phyloP scores from a whole-genome alignment of 306 rosid species.

The Hippophae tibetana region DNA sequence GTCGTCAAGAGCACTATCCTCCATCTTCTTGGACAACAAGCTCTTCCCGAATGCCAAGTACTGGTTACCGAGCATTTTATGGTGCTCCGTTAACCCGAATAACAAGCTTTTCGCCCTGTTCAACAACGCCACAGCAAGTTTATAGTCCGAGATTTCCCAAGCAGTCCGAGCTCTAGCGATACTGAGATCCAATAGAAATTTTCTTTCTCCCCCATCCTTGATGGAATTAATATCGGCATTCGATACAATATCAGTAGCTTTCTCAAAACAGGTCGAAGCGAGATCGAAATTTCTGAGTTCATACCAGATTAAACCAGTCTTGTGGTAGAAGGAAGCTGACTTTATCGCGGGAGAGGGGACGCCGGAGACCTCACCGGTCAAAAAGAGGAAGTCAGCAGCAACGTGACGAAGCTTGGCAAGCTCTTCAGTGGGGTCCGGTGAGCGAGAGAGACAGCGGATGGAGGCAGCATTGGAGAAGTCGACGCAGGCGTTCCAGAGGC shows the following conservation, averaged over 20 bases:
- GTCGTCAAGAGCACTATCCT: constrained; percentile 31
- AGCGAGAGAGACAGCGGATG: constrained; percentile 19
- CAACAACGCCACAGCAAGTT: constrained; percentile 54
- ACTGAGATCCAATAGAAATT: constrained; percentile 52
- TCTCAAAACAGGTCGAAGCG: constrained; percentile 78
- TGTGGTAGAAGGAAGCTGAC: constrained; percentile 64
- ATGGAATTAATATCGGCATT: constrained; percentile 25
- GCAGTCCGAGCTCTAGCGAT: constrained; percentile 79
- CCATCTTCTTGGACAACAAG: constrained; percentile 36
- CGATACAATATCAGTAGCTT: constrained; percentile 63
- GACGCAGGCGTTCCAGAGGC: constrained; percentile 92
- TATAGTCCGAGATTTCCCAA: constrained; percentile 65
- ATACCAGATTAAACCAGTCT: constrained; percentile 73
- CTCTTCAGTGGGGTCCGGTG: constrained; percentile 16
- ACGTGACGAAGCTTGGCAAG: constrained; percentile 72
- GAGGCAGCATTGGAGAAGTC: constrained; percentile 70
- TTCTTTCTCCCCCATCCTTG: constrained; percentile 42
- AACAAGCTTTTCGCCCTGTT: constrained; percentile 62
- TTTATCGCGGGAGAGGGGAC: constrained; percentile 60
- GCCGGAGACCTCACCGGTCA: constrained; percentile 41
- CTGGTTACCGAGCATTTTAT: constrained; percentile 49
- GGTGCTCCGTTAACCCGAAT: constrained; percentile 48
- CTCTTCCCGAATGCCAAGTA: constrained; percentile 55
- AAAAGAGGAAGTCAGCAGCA: constrained; percentile 57
- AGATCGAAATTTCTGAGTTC: constrained; percentile 57